Evolutionary conservation across 129 eudicot genomes (phyloP), one percentile per base, ranked within the genome.

Genomic region (Ambrosia artemisiifolia): DNA sequence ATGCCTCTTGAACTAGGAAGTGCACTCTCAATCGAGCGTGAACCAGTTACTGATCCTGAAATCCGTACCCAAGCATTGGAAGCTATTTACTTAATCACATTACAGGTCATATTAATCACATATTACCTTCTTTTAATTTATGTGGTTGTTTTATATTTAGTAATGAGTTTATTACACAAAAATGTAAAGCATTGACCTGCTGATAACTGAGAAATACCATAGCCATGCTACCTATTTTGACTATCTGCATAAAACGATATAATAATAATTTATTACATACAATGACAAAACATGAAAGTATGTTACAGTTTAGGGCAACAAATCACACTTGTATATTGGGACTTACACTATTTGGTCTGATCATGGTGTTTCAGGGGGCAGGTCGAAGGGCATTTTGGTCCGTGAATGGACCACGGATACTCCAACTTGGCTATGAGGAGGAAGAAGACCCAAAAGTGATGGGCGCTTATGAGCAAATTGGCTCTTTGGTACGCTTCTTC

Each of bases 321-420:
- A 57, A 46, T 34, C 32, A 56, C 57, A 56, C 57, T 44, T 48
- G 12, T 40, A 30, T 51, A 14, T 19, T 1, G 30, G 33, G 48
- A 55, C 67, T 74, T 53, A 74, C 68, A 65, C 60, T 11, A 50
- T 38, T 11, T 73, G 33, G 7, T 43, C n/a, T 61, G 55, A 19
- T 69, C 13, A 18, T 64, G 62, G n/a, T 56, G 40, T 79, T 68
- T 11, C 75, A 95, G 97, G 97, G 82, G 65, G 96, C 89, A 5
- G 99, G 99, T 16, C 75, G 96, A 75, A 86, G 99, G 56, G 99
- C 97, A 44, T 88, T 95, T 65, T 95, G 99, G 99, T 95, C 97
- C 0, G 82, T 95, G 5, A 90, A 95, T 73, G 99, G 99, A 56
- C 97, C 97, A 34, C 81, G 90, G 71, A 95, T 95, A 76, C 86